Evolutionary conservation across 208 protist species (phyloP).

Genomic region (Trichomonas vaginalis): DNA sequence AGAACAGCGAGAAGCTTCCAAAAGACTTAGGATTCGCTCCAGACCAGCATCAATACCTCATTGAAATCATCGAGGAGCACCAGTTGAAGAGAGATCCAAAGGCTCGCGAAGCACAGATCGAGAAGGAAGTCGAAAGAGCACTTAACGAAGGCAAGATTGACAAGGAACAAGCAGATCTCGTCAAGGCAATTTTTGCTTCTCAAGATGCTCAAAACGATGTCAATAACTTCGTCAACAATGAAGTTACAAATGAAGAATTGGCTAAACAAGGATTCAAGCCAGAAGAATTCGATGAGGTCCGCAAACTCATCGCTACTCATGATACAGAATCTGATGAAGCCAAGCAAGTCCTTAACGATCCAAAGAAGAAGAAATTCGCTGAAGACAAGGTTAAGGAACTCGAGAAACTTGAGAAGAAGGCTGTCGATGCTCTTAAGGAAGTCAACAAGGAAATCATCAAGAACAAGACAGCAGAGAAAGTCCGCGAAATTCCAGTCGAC

Average conservation of each 20-base stretch:
- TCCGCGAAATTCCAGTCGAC: not conserved
- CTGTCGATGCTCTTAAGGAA: not conserved
- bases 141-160: not conserved
- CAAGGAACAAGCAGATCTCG: not conserved
- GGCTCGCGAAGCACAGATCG: not conserved
- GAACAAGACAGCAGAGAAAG: not conserved
- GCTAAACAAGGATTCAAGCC: not conserved
- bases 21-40: not conserved
- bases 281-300: not conserved
- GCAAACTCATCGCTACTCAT: not conserved
- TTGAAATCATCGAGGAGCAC: not conserved
- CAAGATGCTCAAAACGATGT: not conserved
- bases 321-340: not conserved
- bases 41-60: not conserved
- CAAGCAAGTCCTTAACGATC: not conserved
- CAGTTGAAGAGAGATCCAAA: not conserved
- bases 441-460: not conserved
- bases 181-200: not conserved
- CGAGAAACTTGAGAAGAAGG: not conserved
- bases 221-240: not conserved
- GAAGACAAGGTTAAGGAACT: not conserved
- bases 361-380: not conserved
- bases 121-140: not conserved
- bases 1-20: not conserved
- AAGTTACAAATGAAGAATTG: not conserved